Evolutionary conservation across 805 yeast species (phyloP).

Genomic region (Lipomyces sp.): DNA sequence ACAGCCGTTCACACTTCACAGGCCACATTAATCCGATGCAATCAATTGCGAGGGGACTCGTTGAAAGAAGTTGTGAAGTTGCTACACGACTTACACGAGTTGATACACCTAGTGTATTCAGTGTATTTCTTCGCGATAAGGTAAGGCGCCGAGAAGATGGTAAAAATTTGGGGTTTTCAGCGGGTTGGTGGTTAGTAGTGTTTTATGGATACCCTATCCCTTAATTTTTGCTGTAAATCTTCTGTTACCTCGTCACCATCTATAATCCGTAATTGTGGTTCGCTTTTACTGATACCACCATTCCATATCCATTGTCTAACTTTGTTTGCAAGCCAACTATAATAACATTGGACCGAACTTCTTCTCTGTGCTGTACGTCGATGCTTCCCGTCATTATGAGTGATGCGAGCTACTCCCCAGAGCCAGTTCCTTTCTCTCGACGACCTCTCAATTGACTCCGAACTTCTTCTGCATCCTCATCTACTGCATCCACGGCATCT

Average conservation of each 20-base stretch:
- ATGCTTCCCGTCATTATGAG: constrained; percentile 1
- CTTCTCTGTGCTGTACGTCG: not conserved
- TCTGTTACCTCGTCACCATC: not conserved
- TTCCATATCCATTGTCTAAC: not conserved
- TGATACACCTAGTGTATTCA: too few species aligned
- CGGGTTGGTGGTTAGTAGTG: too few species aligned
- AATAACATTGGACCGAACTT: not conserved
- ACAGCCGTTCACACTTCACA: not conserved
- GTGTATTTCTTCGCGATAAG: too few species aligned
- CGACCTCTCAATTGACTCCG: not conserved
- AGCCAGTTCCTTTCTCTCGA: not conserved
- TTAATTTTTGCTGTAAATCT: not conserved
- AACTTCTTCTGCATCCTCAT: not conserved
- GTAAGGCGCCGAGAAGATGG: too few species aligned
- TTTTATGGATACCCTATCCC: not conserved
- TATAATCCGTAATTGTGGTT: not conserved
- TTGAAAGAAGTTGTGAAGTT: not conserved
- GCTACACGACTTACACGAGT: too few species aligned
- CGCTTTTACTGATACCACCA: not conserved
- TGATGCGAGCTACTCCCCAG: not conserved
- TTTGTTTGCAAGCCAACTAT: not conserved
- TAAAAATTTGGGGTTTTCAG: too few species aligned
- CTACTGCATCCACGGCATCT: not conserved
- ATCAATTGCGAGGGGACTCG: not conserved
- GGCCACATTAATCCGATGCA: not conserved